phyloP scores from a whole-genome alignment of 1,284 basidiomycete species.

The Vanrija humicola region DNA sequence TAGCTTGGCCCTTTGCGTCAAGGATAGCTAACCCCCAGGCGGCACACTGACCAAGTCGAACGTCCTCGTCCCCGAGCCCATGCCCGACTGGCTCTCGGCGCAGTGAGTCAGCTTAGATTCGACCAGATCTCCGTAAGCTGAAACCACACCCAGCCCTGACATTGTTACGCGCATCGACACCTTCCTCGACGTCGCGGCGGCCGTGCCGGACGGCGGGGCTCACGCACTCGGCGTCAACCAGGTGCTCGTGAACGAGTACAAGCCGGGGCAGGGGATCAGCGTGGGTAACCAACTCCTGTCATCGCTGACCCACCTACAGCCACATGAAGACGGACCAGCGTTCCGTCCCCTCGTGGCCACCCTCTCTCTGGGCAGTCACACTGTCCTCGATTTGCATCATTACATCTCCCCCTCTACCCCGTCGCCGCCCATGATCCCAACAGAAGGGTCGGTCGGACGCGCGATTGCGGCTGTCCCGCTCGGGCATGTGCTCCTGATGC shows the following conservation, averaged over 20 bases:
- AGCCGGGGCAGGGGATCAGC: conserved; percentile 86
- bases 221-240: conserved; percentile 66
- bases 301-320: conserved; percentile 53
- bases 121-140: background rate
- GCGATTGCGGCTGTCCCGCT: conserved; percentile 63
- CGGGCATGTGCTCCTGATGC: conserved; percentile 71
- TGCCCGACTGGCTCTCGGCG: conserved; percentile 36
- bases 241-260: conserved; percentile 84
- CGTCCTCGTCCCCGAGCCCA: conserved; percentile 39
- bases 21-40: conserved; percentile 30
- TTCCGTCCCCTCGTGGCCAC: conserved; percentile 87
- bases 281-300: conserved; percentile 50
- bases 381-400: conserved; percentile 78
- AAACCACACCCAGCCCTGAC: conserved; percentile 59
- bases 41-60: conserved; percentile 43
- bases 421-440: conserved; percentile 42
- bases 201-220: conserved; percentile 37
- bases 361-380: conserved; percentile 76
- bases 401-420: conserved; percentile 53
- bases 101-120: conserved; percentile 31
- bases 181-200: conserved; percentile 24
- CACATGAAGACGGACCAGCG: conserved; percentile 86
- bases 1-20: no score
- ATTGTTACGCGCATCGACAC: conserved; percentile 62
- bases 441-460: conserved; percentile 30